Evolutionary conservation across 2,329 filamentous ascomycete genomes (phyloP).

Genomic region (Bipolaris cookei): DNA sequence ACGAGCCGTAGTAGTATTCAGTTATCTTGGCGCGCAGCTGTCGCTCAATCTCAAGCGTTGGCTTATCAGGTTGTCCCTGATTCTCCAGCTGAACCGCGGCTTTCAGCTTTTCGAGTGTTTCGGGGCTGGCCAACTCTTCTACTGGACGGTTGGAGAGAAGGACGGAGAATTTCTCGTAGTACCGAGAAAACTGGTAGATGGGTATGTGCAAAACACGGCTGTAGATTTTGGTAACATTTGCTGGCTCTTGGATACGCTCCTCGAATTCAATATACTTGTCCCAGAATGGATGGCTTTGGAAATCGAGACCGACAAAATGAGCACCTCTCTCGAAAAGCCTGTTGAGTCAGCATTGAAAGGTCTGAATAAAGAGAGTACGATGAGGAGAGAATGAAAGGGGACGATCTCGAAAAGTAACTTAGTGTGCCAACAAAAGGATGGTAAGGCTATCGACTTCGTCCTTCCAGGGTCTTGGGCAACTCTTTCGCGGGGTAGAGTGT

Average conservation of each 20-base stretch:
- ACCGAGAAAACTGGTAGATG: slow-evolving; percentile 93
- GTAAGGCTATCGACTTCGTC: slow-evolving; percentile 23
- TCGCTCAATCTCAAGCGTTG: slow-evolving; percentile 80
- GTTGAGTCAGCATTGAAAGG: slow-evolving; percentile 19
- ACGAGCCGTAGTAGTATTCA: slow-evolving; percentile 78
- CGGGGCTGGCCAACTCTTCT: slow-evolving; percentile 71
- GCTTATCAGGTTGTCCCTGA: slow-evolving; percentile 59
- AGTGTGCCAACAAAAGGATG: slow-evolving; percentile 13
- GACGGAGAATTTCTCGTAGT: slow-evolving; percentile 88
- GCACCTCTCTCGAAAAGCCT: slow-evolving; percentile 94
- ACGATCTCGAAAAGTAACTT: slow-evolving; percentile 28
- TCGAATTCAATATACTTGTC: slow-evolving; percentile 99
- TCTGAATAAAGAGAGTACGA: neutral
- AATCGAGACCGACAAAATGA: slow-evolving; percentile 85
- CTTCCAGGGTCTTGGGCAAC: slow-evolving; percentile 13
- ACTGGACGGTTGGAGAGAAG: slow-evolving; percentile 75
- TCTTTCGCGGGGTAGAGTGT: slow-evolving; percentile 23
- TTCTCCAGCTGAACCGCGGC: slow-evolving; percentile 74
- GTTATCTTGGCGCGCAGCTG: slow-evolving; percentile 83
- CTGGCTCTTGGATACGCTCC: slow-evolving; percentile 67
- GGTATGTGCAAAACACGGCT: slow-evolving; percentile 85
- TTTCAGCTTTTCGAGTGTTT: slow-evolving; percentile 71
- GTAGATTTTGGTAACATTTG: slow-evolving; percentile 81
- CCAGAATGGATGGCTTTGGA: slow-evolving; percentile 95
- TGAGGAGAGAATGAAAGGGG: slow-evolving; percentile 3